Evolutionary conservation across 2,329 filamentous ascomycete species (phyloP).

Genomic region (Fusarium sp.): DNA sequence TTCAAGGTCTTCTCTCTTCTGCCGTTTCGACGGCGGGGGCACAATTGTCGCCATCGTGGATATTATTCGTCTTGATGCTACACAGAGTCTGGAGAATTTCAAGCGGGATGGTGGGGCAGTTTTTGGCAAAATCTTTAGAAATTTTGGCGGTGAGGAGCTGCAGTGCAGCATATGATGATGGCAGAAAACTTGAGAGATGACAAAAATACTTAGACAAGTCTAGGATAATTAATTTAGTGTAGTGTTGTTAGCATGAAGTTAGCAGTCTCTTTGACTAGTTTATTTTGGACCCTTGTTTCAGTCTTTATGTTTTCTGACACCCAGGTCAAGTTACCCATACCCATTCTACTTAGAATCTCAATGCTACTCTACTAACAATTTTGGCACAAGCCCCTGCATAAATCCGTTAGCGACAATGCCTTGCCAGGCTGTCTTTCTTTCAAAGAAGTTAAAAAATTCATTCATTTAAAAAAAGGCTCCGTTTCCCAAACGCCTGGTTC

Average conservation of each 20-base stretch:
- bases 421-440: constrained; percentile 7
- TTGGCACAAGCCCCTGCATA: constrained; percentile 21
- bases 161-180: constrained; percentile 14
- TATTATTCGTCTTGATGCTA: constrained; percentile 9
- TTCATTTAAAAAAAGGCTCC: neutral
- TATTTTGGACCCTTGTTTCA: neutral
- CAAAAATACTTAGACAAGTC: neutral
- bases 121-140: constrained; percentile 48
- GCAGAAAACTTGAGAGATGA: neutral
- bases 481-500: neutral
- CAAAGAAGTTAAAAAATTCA: neutral
- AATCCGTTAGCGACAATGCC: constrained; percentile 31
- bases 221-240: too few relatives aligned
- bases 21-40: constrained; percentile 89
- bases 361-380: constrained; percentile 34
- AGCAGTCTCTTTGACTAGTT: neutral
- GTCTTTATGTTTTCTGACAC: neutral
- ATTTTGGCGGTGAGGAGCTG: constrained; percentile 50
- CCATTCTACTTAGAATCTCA: neutral
- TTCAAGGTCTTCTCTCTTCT: constrained; percentile 80
- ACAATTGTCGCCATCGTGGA: constrained; percentile 79
- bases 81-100: constrained; percentile 23
- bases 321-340: neutral
- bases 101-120: constrained; percentile 47
- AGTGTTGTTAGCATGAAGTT: neutral